These are phyloP conservation scores for Verruconis gallopava DNA, from an alignment of 2,329 filamentous ascomycete species.

Conservation along the genomic window DNA sequence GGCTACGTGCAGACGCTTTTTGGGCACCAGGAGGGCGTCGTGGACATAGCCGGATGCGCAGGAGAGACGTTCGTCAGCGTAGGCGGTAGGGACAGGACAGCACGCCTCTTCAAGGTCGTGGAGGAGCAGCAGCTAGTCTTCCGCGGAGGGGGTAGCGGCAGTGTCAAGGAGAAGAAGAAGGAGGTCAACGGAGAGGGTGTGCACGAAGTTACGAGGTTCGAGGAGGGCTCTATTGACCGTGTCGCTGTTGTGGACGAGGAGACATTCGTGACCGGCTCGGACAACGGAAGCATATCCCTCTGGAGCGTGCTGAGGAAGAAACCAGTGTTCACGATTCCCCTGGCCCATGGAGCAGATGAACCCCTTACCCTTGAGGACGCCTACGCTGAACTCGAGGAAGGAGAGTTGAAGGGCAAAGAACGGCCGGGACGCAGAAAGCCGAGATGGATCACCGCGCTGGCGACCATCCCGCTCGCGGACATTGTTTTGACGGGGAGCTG, in stretches of 20 bases:
- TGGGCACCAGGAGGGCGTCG: conserved; percentile 83
- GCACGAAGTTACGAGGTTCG: conserved; percentile 17
- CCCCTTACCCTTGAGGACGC: conserved; percentile 53
- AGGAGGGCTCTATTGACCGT: conserved; percentile 78
- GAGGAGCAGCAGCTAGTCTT: conserved; percentile 95
- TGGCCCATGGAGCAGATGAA: conserved; percentile 77
- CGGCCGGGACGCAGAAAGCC: conserved; percentile 52
- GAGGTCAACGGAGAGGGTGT: conserved; percentile 19
- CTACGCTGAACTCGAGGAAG: conserved; percentile 57
- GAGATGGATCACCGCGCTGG: conserved; percentile 80
- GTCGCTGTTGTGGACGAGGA: conserved; percentile 81
- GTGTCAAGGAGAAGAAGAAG: conserved; percentile 21
- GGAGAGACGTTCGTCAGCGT: conserved; percentile 44
- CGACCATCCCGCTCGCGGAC: conserved; percentile 79
- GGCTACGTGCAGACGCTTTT: conserved; percentile 94
- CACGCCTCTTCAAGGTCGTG: conserved; percentile 86
- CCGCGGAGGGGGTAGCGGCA: conserved; percentile 56
- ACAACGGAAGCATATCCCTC: conserved; percentile 75
- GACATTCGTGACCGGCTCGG: conserved; percentile 83
- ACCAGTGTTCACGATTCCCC: conserved; percentile 63
- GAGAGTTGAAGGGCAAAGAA: conserved; percentile 33
- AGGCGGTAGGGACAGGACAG: conserved; percentile 80
- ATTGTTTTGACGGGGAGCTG: conserved; percentile 84
- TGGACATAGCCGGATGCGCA: conserved; percentile 50
- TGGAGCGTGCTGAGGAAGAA: conserved; percentile 96